These are phyloP conservation scores for Gossypium stocksii DNA, from an alignment of 345 rosid genomes.

Conservation along the genomic window DNA sequence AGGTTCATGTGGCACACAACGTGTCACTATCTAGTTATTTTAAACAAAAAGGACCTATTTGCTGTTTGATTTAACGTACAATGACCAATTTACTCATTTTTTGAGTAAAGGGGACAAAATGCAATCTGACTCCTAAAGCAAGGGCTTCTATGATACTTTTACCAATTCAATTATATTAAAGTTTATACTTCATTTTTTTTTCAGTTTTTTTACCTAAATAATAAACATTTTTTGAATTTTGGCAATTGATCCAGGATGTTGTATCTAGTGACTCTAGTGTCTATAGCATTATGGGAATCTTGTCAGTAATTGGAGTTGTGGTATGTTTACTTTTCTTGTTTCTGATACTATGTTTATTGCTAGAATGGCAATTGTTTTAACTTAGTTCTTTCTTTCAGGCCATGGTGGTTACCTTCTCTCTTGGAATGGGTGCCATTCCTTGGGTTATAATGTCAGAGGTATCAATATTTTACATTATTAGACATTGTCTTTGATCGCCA, in stretches of 20 bases:
- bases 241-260: conserved; percentile 42
- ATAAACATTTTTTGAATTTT: background rate
- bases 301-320: conserved; percentile 89
- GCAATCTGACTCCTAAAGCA: no score
- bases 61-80: no score
- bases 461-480: background rate
- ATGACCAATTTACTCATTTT: no score
- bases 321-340: conserved; percentile 32
- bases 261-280: conserved; percentile 51
- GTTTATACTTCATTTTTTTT: background rate
- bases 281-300: conserved; percentile 52
- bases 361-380: conserved; percentile 11
- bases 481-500: background rate
- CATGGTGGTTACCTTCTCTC: conserved; percentile 71
- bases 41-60: no score
- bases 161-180: background rate
- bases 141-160: no score
- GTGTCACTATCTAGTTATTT: no score
- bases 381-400: conserved; percentile 38
- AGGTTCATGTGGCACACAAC: no score
- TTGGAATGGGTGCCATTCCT: conserved; percentile 96
- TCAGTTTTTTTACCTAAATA: background rate
- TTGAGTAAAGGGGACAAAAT: no score
- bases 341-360: conserved; percentile 10
- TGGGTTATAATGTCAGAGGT: conserved; percentile 99